Base-by-base conservation (phyloP, 345 rosid genomes). In the Atalantia buxifolia region DNA sequence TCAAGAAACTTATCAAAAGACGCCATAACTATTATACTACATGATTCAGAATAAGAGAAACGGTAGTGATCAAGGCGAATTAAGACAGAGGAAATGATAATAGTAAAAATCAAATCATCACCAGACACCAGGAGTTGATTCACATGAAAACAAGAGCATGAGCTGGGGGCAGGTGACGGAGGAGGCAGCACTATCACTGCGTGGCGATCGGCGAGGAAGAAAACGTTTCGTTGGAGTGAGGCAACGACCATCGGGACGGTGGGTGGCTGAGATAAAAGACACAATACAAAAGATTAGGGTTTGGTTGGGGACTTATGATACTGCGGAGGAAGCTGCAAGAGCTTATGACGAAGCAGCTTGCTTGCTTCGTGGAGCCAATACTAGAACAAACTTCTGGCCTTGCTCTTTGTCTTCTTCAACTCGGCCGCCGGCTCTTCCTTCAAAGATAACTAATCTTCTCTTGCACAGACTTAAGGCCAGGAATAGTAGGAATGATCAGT, bases 331-430 rank as follows among this genome's bases (percentile, higher is more conserved):
- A 78, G 89, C 89, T 27, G 91, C 91, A 4, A 84, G 89, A 74
- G 91, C 89, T 76, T 88, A 88, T 19, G 91, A 86, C 40, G 88
- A 88, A 57, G 91, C 89, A 2, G 89, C 91, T 38, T 84, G 85
- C 83, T 78, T 86, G 86, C 89, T 86, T 60, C 87, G 86, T 9
- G 91, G 91, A 62, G 83, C 85, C 30, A 86, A 84, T 27, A 88
- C 91, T 38, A n/a, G 91, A 27, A 88, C 89, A 19, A 86, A 86
- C 67, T 83, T 86, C 83, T 84, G 86, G 84, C 90, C 87, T 55
- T 72, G 78, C 27, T 64, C 87, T 0, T 59, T 77, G 1, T 76
- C 84, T 66, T 72, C 85, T 0, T 81, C 78, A 31, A 87, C 91
- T 0, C 84, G 81, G 24, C 89, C 78, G 38, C 86, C 91, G 0